These are phyloP conservation scores for Peronospora destructor DNA, from an alignment of 352 stramenopile genomes.

Conservation along the genomic window DNA sequence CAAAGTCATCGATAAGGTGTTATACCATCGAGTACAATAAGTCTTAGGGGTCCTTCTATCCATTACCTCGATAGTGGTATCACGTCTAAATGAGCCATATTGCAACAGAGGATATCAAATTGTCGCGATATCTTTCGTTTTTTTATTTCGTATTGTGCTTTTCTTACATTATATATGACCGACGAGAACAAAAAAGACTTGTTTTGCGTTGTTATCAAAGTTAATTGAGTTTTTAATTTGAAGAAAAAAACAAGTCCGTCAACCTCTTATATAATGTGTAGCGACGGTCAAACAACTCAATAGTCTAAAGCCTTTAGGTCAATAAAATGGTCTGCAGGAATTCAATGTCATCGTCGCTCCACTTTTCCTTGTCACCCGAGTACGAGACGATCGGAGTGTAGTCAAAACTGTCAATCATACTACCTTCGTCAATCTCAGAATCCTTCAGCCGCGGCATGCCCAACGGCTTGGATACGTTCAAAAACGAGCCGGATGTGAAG, in stretches of 20 bases:
- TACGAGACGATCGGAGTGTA: conserved; percentile 43
- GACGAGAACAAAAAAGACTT: too few species aligned
- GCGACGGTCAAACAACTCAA: conserved; percentile 25
- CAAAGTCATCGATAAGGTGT: too few species aligned
- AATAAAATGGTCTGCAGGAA: conserved; percentile 73
- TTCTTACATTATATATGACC: too few species aligned
- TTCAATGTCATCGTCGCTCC: conserved; percentile 77
- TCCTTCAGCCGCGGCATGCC: conserved; percentile 13
- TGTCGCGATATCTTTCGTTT: too few species aligned
- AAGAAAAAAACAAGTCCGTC: conserved; percentile 23
- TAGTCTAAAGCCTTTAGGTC: conserved; percentile 25
- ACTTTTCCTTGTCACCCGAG: conserved; percentile 48
- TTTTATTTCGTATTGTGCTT: too few species aligned
- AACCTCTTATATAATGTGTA: conserved; percentile 32
- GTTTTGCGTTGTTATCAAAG: too few species aligned
- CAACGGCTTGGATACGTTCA: conserved; percentile 27
- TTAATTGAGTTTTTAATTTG: conserved; percentile 1
- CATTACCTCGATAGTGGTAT: too few species aligned
- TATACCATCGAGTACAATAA: too few species aligned
- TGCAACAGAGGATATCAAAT: too few species aligned
- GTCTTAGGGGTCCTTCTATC: too few species aligned
- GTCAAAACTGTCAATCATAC: conserved; percentile 30
- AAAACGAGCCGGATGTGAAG: conserved; percentile 48
- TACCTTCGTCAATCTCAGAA: conserved; percentile 23
- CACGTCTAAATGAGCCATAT: too few species aligned